Base-by-base conservation (phyloP, 306 rosid species). In the Vigna unguiculata region DNA sequence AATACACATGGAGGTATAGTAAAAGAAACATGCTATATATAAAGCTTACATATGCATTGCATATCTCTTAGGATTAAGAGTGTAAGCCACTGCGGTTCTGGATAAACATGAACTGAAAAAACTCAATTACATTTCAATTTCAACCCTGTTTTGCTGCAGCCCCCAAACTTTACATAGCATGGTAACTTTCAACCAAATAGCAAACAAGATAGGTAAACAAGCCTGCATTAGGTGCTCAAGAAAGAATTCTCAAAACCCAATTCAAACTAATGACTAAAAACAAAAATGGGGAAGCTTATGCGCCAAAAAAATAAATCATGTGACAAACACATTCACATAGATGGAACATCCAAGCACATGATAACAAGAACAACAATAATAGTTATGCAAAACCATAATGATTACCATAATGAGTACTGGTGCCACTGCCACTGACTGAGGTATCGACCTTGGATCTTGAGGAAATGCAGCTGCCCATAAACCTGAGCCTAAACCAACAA, bases 371-470 rank as follows among this genome's bases (percentile, higher is more conserved):
- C 0, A 7, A 36, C 49, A 69, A 60, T 41, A 64, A 60, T 9
- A 6, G 43, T 38, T 43, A 41, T 58, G 70, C 72, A 80, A 80
- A 81, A 69, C 11, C 76, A 59, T 74, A 66, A 67, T 34, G 46
- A 36, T 83, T 90, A 94, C 98, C 97, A 85, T 83, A 87, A 87
- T 87, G 88, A 87, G 90, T 69, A 81, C 94, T 87, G 82, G 89
- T 84, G 61, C 96, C 98, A 82, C 95, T 85, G 65, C 95, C 98
- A 82, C 95, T 91, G 16, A 84, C 82, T 55, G 98, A 91, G 82
- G 81, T 90, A 85, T 94, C 97, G 80, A 94, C 97, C 87, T 94
- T 94, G 92, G 98, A 92, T 94, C 98, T 91, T 80, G 98, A 89
- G 83, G 95, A 94, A 85, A 94, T 91, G 96, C 98, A 94, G 93